phyloP scores from a whole-genome alignment of 345 rosid species.

The Geranium brycei region DNA sequence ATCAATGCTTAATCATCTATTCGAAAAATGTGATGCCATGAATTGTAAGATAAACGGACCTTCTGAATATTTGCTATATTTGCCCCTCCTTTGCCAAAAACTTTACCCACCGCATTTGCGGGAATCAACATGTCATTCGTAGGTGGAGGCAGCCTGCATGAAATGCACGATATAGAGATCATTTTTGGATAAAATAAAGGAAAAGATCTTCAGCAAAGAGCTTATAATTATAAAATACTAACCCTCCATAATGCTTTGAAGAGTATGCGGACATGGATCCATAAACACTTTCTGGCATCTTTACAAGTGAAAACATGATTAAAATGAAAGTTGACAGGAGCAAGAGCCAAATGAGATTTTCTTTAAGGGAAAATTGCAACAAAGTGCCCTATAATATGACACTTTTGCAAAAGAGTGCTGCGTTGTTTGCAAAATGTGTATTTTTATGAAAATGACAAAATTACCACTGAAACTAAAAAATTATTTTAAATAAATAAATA shows the following conservation, averaged over 20 bases:
- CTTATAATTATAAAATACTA: slow-evolving; percentile 18
- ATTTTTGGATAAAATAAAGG: neutral
- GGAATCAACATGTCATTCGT: slow-evolving; percentile 75
- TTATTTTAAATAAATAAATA: no score
- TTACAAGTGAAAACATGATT: neutral
- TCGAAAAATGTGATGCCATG: neutral
- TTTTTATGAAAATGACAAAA: no score
- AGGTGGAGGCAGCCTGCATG: slow-evolving; percentile 42
- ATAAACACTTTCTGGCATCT: slow-evolving; percentile 56
- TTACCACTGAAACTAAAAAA: no score
- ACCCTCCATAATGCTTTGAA: slow-evolving; percentile 72
- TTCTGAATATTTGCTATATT: slow-evolving; percentile 76
- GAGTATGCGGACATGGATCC: slow-evolving; percentile 59
- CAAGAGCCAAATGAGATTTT: slow-evolving; percentile 1
- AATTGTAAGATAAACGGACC: slow-evolving; percentile 30
- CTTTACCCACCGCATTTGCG: slow-evolving; percentile 75
- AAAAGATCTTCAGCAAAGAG: slow-evolving; percentile 1
- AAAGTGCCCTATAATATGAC: no score
- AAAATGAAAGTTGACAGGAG: slow-evolving; percentile 4
- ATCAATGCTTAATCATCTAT: neutral
- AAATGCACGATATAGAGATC: slow-evolving; percentile 6
- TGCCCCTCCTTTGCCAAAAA: slow-evolving; percentile 83
- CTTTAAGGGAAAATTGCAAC: neutral
- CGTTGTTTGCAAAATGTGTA: no score
- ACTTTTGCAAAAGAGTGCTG: no score